These are phyloP conservation scores for Coemansia sp. DNA, from an alignment of 192 early-diverging fungal genomes.

Conservation along the genomic window DNA sequence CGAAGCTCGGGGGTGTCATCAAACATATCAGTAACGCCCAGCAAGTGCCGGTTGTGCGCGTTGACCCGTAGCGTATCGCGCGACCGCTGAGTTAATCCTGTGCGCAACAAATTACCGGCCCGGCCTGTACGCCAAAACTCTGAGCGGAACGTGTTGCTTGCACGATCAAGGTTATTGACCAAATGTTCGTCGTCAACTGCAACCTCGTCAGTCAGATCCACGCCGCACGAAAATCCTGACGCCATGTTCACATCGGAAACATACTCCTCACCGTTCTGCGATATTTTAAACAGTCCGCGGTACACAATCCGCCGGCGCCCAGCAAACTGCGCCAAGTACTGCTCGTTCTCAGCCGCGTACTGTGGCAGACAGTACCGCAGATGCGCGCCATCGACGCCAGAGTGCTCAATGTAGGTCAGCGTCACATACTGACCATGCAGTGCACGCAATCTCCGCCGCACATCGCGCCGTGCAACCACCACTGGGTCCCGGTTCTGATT, in stretches of 20 bases:
- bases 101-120: slow-evolving; percentile 18
- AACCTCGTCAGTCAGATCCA: slow-evolving; percentile 56
- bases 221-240: slow-evolving; percentile 58
- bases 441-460: slow-evolving; percentile 58
- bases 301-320: slow-evolving; percentile 44
- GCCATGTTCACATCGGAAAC: slow-evolving; percentile 55
- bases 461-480: slow-evolving; percentile 51
- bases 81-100: slow-evolving; percentile 18
- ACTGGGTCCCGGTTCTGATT: slow-evolving; percentile 56
- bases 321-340: slow-evolving; percentile 44
- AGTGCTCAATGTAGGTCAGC: slow-evolving; percentile 50
- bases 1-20: slow-evolving; percentile 56
- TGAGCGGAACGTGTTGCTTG: slow-evolving; percentile 37
- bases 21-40: slow-evolving; percentile 58
- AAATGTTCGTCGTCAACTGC: slow-evolving; percentile 39
- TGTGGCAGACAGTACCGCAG: slow-evolving; percentile 44
- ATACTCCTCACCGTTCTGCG: slow-evolving; percentile 41
- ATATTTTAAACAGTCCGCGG: slow-evolving; percentile 51
- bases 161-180: slow-evolving; percentile 42
- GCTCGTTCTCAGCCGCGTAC: slow-evolving; percentile 34
- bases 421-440: slow-evolving; percentile 62
- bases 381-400: slow-evolving; percentile 25
- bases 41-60: slow-evolving; percentile 37
- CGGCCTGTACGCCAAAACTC: slow-evolving; percentile 39
- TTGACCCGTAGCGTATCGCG: slow-evolving; percentile 18